Percentiles rank a stretch among this genome's conserved stretches.
phyloP scores from a whole-genome alignment of 139 green algal species.

The Micractinium sp. region DNA sequence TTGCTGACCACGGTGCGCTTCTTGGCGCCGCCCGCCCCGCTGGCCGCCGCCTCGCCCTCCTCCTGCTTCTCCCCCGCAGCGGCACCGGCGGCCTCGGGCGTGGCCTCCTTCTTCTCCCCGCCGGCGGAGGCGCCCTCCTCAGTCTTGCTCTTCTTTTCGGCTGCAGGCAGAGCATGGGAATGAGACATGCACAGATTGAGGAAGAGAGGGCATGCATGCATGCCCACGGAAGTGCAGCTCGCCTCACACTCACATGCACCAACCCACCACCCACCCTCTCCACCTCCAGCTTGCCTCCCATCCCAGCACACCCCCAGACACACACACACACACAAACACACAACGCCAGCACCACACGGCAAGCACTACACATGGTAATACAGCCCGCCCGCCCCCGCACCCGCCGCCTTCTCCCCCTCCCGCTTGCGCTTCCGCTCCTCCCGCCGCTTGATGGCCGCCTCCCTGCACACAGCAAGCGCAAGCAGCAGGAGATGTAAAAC shows the following conservation, averaged over 20 bases:
- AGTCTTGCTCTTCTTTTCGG: constrained; percentile 30
- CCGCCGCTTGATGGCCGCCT: constrained; percentile 1
- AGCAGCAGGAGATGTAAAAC: not conserved
- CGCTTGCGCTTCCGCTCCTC: constrained; percentile 57
- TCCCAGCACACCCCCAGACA: too few relatives aligned
- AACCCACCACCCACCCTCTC: too few relatives aligned
- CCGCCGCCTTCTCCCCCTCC: constrained; percentile 30
- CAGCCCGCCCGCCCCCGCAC: not conserved
- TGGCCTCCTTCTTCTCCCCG: not conserved
- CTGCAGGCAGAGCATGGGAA: not conserved
- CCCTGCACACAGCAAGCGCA: constrained; percentile 27
- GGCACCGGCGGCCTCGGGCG: not conserved
- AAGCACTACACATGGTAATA: too few relatives aligned
- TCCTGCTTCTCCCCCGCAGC: not conserved
- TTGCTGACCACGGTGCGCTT: not conserved
- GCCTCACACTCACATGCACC: too few relatives aligned
- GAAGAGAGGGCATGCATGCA: not conserved
- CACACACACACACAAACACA: not conserved
- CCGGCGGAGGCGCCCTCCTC: constrained; percentile 2
- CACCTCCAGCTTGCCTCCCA: too few relatives aligned
- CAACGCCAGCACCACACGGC: not conserved
- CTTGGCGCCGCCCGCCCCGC: not conserved
- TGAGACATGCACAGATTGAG: not conserved
- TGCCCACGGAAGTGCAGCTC: too few relatives aligned
- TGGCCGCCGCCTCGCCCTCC: constrained; percentile 14